These are phyloP conservation scores for Zygoascus meyerae DNA, from an alignment of 1,139 yeast species.

Conservation along the genomic window DNA sequence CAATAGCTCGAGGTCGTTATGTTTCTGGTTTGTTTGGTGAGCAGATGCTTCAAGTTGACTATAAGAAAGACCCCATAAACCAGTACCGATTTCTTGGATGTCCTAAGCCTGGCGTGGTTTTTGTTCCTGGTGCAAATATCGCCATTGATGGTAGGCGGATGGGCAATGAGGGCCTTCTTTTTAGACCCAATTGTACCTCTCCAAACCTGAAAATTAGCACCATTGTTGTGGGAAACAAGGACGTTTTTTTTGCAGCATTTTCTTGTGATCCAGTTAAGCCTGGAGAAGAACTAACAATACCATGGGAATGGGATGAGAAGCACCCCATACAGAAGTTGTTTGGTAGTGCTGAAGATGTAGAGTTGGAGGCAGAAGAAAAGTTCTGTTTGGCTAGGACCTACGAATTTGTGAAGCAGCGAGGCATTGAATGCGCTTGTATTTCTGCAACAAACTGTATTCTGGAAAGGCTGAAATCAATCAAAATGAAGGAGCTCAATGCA, in stretches of 20 bases:
- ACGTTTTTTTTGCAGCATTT: conserved; percentile 52
- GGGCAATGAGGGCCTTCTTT: conserved; percentile 72
- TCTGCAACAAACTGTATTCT: conserved; percentile 29
- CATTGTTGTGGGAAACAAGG: conserved; percentile 34
- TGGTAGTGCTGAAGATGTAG: conserved; percentile 8
- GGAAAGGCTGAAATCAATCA: conserved; percentile 20
- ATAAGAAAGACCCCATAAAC: conserved; percentile 59
- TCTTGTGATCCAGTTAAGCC: conserved; percentile 52
- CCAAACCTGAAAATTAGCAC: conserved; percentile 68
- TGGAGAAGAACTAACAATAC: conserved; percentile 65
- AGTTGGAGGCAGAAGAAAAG: conserved; percentile 22
- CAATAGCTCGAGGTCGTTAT: conserved; percentile 46
- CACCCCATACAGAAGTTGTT: conserved; percentile 64
- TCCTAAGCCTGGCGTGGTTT: conserved; percentile 71
- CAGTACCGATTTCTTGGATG: conserved; percentile 81
- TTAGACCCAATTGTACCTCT: conserved; percentile 58
- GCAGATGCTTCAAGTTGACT: conserved; percentile 56
- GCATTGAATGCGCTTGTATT: conserved; percentile 66
- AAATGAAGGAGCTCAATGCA: background rate
- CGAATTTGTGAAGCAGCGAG: conserved; percentile 35
- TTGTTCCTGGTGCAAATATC: conserved; percentile 48
- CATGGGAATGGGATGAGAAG: conserved; percentile 81
- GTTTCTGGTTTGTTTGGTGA: conserved; percentile 72
- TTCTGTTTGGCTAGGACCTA: conserved; percentile 22
- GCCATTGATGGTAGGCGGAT: conserved; percentile 72